These are phyloP conservation scores for Alternaria panax DNA, from an alignment of 2,329 filamentous ascomycete genomes.

Conservation along the genomic window DNA sequence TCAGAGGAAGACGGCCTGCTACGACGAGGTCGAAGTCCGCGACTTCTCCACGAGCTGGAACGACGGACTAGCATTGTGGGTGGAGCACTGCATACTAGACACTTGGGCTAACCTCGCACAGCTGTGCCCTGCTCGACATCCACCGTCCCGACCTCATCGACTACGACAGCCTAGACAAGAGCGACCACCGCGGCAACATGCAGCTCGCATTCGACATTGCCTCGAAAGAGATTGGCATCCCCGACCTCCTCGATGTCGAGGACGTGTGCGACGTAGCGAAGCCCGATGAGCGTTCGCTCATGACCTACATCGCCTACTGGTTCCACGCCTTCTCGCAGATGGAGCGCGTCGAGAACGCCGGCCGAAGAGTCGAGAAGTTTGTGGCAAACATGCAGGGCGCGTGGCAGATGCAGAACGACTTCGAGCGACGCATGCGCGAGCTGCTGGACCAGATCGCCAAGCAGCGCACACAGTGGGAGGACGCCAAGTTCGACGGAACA, in stretches of 20 bases:
- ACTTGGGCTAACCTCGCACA: slow-evolving; percentile 30
- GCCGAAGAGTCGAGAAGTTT: slow-evolving; percentile 95
- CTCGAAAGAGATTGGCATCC: slow-evolving; percentile 94
- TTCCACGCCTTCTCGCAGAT: slow-evolving; percentile 99
- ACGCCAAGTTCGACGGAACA: slow-evolving; percentile 85
- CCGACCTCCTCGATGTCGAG: slow-evolving; percentile 93
- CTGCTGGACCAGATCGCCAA: slow-evolving; percentile 76
- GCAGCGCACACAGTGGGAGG: slow-evolving; percentile 79
- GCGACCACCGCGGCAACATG: slow-evolving; percentile 95
- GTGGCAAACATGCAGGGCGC: slow-evolving; percentile 98
- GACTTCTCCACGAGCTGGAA: slow-evolving; percentile 98
- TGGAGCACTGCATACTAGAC: not conserved
- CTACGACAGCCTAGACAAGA: slow-evolving; percentile 93
- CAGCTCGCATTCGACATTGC: slow-evolving; percentile 97
- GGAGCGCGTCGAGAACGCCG: slow-evolving; percentile 98
- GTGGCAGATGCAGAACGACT: slow-evolving; percentile 99
- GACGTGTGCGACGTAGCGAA: slow-evolving; percentile 97
- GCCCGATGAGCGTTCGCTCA: slow-evolving; percentile 93
- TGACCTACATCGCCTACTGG: slow-evolving; percentile 99
- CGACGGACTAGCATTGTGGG: slow-evolving; percentile 85
- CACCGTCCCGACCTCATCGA: slow-evolving; percentile 97
- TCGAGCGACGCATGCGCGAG: slow-evolving; percentile 87
- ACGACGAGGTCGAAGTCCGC: slow-evolving; percentile 92
- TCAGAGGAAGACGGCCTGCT: slow-evolving; percentile 97
- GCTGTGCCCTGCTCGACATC: slow-evolving; percentile 92